Percentiles rank a stretch among this genome's conserved stretches.
Conservation (phyloP, 2,329 filamentous ascomycete genomes). For the Aureobasidium mangrovei region DNA sequence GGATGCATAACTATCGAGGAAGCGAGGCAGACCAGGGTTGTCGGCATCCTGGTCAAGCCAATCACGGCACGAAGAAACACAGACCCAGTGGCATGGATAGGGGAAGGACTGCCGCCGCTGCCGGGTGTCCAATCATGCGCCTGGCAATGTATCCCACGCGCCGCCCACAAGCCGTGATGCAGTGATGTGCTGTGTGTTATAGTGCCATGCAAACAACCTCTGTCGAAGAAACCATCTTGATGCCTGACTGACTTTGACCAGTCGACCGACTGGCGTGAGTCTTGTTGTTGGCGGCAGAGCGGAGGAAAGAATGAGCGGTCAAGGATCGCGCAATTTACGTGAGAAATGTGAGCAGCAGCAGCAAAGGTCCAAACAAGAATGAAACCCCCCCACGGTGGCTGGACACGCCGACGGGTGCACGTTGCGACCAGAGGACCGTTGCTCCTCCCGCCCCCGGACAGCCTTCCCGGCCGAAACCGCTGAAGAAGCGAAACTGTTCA, state of each 20-base stretch:
- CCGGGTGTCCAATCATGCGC: background rate
- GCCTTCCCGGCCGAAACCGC: no score
- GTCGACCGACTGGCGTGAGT: background rate
- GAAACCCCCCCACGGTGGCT: background rate
- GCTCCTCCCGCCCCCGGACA: slow-evolving; percentile 7
- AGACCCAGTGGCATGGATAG: slow-evolving; percentile 1
- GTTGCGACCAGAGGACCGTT: slow-evolving; percentile 7
- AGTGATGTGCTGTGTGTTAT: background rate
- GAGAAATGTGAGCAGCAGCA: background rate
- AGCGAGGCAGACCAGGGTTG: background rate
- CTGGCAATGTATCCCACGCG: background rate
- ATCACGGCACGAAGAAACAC: slow-evolving; percentile 6
- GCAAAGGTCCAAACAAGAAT: slow-evolving; percentile 11
- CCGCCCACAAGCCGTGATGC: background rate
- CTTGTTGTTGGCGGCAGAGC: background rate
- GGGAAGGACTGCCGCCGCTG: background rate
- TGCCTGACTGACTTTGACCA: background rate
- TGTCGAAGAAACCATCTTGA: background rate
- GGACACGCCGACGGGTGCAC: background rate
- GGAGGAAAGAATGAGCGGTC: background rate
- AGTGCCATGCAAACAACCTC: background rate
- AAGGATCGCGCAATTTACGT: background rate
- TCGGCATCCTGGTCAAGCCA: background rate
- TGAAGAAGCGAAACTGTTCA: background rate
- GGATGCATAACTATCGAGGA: background rate